Evolutionary conservation across 106 monocot species (phyloP), one percentile per base, ranked within the genome.

Genomic region (Hemerocallis citrina): DNA sequence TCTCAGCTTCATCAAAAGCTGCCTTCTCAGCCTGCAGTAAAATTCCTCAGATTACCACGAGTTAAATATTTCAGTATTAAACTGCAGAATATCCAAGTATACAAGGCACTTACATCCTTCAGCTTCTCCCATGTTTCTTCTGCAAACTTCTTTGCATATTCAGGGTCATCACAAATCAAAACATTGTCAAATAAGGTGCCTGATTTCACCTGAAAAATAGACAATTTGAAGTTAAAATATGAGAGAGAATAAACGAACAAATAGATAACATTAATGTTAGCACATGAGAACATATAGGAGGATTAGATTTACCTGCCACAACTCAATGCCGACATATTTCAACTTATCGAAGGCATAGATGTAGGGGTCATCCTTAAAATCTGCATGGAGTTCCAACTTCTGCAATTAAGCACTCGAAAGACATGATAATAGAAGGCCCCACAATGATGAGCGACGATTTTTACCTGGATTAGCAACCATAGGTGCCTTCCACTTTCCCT

Each of bases 401-500:
- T 6, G 39, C 12, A 21, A 41, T 27, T 7, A 19, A 29, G 16
- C 12, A 47, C 9, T 15, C 10, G 7, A 39, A 52, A 5, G 8
- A 55, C 31, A 23, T 35, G 15, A 19, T 39, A 24, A 34, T 5
- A 35, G 25, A 62, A 22, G 16, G n/a, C n/a, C n/a, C n/a, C n/a
- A n/a, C 13, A 62, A 59, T 20, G 2, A 6, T 59, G 38, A 65
- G 5, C 25, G 28, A 2, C 14, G n/a, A 10, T 56, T 30, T 56
- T 29, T 14, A 80, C 83, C 83, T 70, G 86, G 86, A 63, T 88
- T 88, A 61, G 79, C 83, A 59, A 88, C 83, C 80, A 83, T 61
- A 34, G 88, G 88, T 19, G 83, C 83, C 64, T 79, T 83, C 88
- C 88, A 88, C 48, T 80, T 83, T 19, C 88, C 88, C 77, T 88